Conservation (phyloP, 305 asterid genomes). For the Salvia sclarea region DNA sequence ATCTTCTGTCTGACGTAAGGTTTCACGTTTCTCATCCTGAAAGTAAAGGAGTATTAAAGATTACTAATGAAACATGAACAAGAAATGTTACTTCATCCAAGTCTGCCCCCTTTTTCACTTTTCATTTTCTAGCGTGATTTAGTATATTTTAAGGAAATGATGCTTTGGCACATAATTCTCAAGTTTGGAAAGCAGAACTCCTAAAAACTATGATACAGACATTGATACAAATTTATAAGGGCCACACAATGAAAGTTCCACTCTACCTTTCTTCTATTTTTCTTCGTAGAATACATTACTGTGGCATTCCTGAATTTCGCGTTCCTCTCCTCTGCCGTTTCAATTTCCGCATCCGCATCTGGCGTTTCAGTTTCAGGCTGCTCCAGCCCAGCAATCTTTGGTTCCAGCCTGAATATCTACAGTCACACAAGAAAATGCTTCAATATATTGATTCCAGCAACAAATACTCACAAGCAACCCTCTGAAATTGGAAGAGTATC, state of each 20-base stretch:
- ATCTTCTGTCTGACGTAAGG: slow-evolving; percentile 49
- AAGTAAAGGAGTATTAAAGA: background rate
- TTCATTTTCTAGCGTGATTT: background rate
- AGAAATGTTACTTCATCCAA: background rate
- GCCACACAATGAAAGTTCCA: background rate
- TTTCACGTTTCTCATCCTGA: slow-evolving; percentile 54
- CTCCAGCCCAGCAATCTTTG: slow-evolving; percentile 47
- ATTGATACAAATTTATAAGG: slow-evolving; percentile 1
- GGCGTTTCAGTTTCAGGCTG: slow-evolving; percentile 36
- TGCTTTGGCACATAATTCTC: background rate
- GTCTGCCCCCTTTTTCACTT: background rate
- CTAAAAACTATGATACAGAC: background rate
- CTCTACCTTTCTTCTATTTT: slow-evolving; percentile 47
- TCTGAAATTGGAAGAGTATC: background rate
- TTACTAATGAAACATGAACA: background rate
- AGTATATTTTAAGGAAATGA: background rate
- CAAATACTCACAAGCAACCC: background rate
- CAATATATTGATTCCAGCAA: slow-evolving; percentile 3
- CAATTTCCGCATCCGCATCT: slow-evolving; percentile 42
- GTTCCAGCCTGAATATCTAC: slow-evolving; percentile 79
- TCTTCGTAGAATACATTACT: slow-evolving; percentile 47
- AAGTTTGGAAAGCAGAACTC: background rate
- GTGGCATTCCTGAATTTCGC: slow-evolving; percentile 32
- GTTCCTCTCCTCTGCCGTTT: slow-evolving; percentile 43
- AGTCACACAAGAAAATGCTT: slow-evolving; percentile 11